Conservation (phyloP, 345 rosid species). For the Murraya koenigii region DNA sequence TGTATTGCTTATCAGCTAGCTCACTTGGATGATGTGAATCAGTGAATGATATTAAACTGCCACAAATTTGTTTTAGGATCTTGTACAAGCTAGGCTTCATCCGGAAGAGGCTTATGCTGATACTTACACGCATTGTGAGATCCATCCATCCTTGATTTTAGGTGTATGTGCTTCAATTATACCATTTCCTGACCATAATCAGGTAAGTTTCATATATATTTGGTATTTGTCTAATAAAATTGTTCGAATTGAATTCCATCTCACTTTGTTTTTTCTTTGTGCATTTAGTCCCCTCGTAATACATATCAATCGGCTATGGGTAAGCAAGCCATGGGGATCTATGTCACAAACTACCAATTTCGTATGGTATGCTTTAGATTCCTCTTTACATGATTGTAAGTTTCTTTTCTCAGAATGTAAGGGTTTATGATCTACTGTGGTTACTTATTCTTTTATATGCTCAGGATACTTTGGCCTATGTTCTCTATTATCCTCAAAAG, state of each 20-base stretch:
- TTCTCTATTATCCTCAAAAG: conserved; percentile 95
- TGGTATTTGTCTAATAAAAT: background rate
- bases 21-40: background rate
- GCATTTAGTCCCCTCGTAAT: conserved; percentile 88
- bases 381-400: background rate
- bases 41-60: conserved; percentile 13
- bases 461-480: conserved; percentile 96
- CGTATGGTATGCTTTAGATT: conserved; percentile 61
- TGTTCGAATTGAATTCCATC: background rate
- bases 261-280: conserved; percentile 21
- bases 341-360: conserved; percentile 96
- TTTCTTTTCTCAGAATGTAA: background rate
- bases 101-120: conserved; percentile 81
- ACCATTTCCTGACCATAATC: conserved; percentile 99
- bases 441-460: conserved; percentile 5
- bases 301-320: conserved; percentile 99
- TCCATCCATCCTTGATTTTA: conserved; percentile 93
- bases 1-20: background rate
- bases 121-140: conserved; percentile 96
- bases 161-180: conserved; percentile 99
- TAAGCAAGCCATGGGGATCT: conserved; percentile 99
- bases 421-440: background rate
- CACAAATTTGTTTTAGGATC: conserved; percentile 65
- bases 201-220: conserved; percentile 44
- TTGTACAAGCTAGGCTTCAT: conserved; percentile 75